Evolutionary conservation across 23 red algal genomes (phyloP).

Genomic region (Chondrus crispus): DNA sequence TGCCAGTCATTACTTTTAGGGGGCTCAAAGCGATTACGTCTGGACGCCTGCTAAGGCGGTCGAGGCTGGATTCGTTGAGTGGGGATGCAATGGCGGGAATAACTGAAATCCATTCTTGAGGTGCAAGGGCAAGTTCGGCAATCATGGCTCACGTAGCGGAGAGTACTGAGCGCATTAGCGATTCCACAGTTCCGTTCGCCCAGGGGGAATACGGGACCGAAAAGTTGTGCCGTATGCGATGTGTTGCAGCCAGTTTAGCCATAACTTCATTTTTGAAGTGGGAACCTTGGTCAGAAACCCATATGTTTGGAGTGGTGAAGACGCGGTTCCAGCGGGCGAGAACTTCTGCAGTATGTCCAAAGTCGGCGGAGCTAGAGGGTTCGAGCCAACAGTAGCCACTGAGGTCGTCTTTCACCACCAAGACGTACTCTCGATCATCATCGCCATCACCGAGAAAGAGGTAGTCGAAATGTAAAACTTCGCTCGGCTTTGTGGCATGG

Average conservation of each 20-base stretch:
- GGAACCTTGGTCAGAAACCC: background rate
- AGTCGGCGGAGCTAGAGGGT: background rate
- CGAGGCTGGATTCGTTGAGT: background rate
- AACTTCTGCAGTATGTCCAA: background rate
- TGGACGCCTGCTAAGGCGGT: background rate
- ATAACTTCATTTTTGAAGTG: background rate
- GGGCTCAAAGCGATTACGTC: background rate
- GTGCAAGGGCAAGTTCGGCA: background rate
- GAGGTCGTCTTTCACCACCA: constrained; percentile 11
- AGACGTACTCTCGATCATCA: background rate
- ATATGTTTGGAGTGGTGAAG: background rate
- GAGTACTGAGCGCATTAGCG: background rate
- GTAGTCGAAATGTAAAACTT: constrained; percentile 26
- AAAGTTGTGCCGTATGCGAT: background rate
- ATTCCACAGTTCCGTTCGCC: background rate
- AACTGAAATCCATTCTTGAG: background rate
- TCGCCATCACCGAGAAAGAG: background rate
- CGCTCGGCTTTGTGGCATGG: constrained; percentile 2
- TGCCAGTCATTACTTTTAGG: background rate
- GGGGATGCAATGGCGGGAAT: background rate
- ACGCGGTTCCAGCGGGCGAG: background rate
- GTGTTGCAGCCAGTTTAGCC: background rate
- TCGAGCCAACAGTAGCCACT: constrained; percentile 2
- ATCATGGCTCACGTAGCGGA: background rate
- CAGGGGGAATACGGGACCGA: background rate